These are phyloP conservation scores for Boletus eberwhitei DNA, from an alignment of 768 basidiomycete genomes.

Conservation along the genomic window DNA sequence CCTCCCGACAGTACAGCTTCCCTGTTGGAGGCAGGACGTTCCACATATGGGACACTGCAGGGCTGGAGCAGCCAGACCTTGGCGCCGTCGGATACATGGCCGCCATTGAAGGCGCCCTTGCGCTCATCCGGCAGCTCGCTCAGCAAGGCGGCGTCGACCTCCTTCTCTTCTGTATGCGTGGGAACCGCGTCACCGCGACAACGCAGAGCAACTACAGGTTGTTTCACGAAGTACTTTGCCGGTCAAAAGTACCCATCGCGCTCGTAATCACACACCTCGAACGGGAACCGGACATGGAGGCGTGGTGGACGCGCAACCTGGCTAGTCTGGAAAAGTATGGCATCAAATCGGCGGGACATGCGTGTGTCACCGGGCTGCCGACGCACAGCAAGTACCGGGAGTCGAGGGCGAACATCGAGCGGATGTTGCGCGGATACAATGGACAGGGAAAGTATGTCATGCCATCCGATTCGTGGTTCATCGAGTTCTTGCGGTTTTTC, in stretches of 20 bases:
- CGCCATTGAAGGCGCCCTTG: constrained; percentile 26
- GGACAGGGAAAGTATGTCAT: constrained; percentile 19
- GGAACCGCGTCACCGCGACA: constrained; percentile 34
- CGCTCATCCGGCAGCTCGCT: constrained; percentile 34
- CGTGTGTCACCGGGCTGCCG: constrained; percentile 31
- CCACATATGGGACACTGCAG: constrained; percentile 32
- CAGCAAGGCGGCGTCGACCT: constrained; percentile 36
- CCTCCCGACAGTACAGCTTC: constrained; percentile 24
- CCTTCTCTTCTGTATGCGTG: constrained; percentile 39
- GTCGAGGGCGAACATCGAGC: constrained; percentile 14
- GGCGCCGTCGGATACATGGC: constrained; percentile 21
- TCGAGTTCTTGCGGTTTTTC: constrained; percentile 19
- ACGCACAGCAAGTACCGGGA: constrained; percentile 17
- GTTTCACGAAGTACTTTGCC: constrained; percentile 40
- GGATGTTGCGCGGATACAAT: constrained; percentile 14
- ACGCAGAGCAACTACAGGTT: constrained; percentile 37
- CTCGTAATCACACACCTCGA: constrained; percentile 39
- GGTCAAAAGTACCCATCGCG: constrained; percentile 25
- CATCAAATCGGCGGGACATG: constrained; percentile 25
- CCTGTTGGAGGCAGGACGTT: constrained; percentile 13
- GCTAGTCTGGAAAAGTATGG: constrained; percentile 18
- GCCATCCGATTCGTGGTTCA: constrained; percentile 25
- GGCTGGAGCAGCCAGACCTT: constrained; percentile 28
- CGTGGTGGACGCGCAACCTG: constrained; percentile 32
- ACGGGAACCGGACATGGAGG: constrained; percentile 29